phyloP scores from a whole-genome alignment of 2,329 filamentous ascomycete genomes.

The Lasiodiplodia gonubiensis region DNA sequence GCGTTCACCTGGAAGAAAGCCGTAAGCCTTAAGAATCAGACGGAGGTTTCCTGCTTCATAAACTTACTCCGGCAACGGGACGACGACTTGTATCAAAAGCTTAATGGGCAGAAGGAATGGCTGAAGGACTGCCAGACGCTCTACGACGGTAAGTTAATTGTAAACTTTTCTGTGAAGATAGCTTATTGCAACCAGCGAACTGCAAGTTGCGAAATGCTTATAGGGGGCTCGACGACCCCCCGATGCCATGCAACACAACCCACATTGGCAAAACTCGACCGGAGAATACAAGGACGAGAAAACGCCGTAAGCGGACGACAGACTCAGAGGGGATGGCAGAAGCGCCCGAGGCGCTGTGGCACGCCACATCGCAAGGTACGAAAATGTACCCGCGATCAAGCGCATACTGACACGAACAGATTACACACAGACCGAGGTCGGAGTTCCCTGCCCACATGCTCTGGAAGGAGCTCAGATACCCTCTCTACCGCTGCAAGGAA shows the following conservation, averaged over 20 bases:
- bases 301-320: neutral
- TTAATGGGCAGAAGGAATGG: neutral
- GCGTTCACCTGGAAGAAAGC: conserved; percentile 3
- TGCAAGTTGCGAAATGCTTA: neutral
- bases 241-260: neutral
- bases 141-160: conserved; percentile 1
- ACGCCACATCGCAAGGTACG: neutral
- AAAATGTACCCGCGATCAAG: neutral
- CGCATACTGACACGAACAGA: neutral
- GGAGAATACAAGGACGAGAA: neutral
- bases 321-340: neutral
- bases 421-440: neutral
- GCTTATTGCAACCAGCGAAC: neutral
- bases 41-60: neutral
- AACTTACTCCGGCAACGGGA: neutral
- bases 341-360: neutral
- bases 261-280: neutral
- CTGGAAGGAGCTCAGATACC: neutral
- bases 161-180: neutral
- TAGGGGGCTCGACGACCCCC: neutral
- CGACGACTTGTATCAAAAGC: neutral
- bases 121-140: neutral
- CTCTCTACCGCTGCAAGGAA: neutral
- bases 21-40: neutral
- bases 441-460: neutral